phyloP scores from a whole-genome alignment of 495 filamentous ascomycete species.

The Penicillium paradoxum region DNA sequence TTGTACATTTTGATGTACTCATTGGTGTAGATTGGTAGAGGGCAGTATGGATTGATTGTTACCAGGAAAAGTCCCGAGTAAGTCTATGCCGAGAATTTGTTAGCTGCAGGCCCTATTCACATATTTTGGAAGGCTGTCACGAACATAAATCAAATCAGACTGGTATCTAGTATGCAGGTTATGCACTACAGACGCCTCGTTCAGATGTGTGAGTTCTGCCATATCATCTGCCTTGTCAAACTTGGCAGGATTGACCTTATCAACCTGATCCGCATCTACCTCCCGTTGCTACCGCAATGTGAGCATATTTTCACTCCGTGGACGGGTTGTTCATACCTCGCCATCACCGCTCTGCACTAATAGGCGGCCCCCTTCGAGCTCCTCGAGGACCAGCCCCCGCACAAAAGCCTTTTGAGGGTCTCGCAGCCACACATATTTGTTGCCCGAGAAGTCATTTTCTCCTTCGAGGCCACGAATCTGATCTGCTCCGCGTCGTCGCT shows the following conservation, averaged over 20 bases:
- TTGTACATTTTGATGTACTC: conserved; percentile 98
- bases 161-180: conserved; percentile 93
- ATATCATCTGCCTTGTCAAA: conserved; percentile 99
- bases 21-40: conserved; percentile 90
- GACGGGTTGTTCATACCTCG: conserved; percentile 52
- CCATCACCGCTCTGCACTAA: conserved; percentile 93
- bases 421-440: conserved; percentile 94
- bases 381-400: conserved; percentile 85
- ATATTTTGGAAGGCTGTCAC: conserved; percentile 21
- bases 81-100: conserved; percentile 47
- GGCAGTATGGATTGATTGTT: conserved; percentile 93
- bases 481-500: conserved; percentile 60
- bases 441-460: conserved; percentile 98
- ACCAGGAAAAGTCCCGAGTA: conserved; percentile 98
- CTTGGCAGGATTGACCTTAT: conserved; percentile 98
- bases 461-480: conserved; percentile 76
- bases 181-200: conserved; percentile 96
- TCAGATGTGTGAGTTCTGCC: conserved; percentile 96
- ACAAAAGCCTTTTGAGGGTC: conserved; percentile 85
- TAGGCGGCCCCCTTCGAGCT: conserved; percentile 59
- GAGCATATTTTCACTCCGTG: background rate
- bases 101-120: background rate
- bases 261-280: conserved; percentile 76
- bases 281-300: conserved; percentile 65
- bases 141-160: conserved; percentile 86